Conservation (phyloP, 106 monocot genomes). For the Chionographis japonica region DNA sequence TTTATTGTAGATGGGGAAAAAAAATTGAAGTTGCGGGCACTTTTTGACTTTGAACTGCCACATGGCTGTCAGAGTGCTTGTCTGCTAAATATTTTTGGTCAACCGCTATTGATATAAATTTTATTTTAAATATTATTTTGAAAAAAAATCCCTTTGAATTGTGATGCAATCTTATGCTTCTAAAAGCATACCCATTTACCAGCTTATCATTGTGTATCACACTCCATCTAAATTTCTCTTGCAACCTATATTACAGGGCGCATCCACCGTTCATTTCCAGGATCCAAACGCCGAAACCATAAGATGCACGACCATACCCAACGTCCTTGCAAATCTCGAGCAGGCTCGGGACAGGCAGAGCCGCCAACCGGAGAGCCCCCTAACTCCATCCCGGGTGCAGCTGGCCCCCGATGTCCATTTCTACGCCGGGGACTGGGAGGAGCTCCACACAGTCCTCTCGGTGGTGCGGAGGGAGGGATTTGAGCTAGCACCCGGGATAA, state of each 20-base stretch:
- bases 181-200: too few relatives aligned
- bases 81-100: too few relatives aligned
- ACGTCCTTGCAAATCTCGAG: constrained; percentile 76
- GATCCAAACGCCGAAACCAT: constrained; percentile 83
- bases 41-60: too few relatives aligned
- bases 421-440: constrained; percentile 84
- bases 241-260: constrained; percentile 45
- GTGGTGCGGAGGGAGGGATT: constrained; percentile 33
- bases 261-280: constrained; percentile 88
- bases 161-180: too few relatives aligned
- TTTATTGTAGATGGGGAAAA: too few relatives aligned
- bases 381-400: constrained; percentile 72
- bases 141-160: too few relatives aligned
- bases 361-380: constrained; percentile 61
- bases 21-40: too few relatives aligned
- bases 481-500: constrained; percentile 20
- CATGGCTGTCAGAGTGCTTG: too few relatives aligned
- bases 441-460: constrained; percentile 74
- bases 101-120: too few relatives aligned
- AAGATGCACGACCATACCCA: constrained; percentile 79
- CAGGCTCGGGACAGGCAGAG: constrained; percentile 61
- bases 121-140: too few relatives aligned
- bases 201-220: too few relatives aligned
- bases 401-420: constrained; percentile 67
- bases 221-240: background rate